A percentile compares a stretch with the other conserved stretches of the same genome.
phyloP scores from a whole-genome alignment of 1,139 yeast species.

The Sugiyamaella grinbergsii region DNA sequence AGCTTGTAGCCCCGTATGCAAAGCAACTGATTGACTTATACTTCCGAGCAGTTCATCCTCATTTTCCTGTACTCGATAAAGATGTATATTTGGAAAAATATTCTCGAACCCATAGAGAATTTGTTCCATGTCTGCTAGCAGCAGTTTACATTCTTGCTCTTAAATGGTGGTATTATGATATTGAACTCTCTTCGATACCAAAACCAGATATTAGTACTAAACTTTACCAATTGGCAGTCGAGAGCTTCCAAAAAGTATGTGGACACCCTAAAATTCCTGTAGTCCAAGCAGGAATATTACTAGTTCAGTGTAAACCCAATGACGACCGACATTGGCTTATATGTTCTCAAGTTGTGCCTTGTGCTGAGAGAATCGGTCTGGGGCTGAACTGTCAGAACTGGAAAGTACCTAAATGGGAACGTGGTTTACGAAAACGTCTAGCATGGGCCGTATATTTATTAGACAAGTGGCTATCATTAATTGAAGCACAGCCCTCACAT shows the following conservation, averaged over 20 bases:
- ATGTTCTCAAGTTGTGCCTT: conserved; percentile 81
- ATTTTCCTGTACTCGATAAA: conserved; percentile 48
- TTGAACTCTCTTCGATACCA: conserved; percentile 36
- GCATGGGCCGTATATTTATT: conserved; percentile 94
- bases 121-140: conserved; percentile 49
- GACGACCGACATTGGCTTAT: conserved; percentile 78
- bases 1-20: conserved; percentile 49
- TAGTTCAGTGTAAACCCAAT: conserved; percentile 46
- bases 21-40: conserved; percentile 45
- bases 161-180: conserved; percentile 48
- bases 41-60: conserved; percentile 49
- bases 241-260: conserved; percentile 45
- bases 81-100: conserved; percentile 50
- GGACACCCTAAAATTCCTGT: conserved; percentile 49
- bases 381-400: conserved; percentile 84
- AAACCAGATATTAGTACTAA: conserved; percentile 42
- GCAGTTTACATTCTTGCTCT: conserved; percentile 50
- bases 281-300: conserved; percentile 49
- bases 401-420: conserved; percentile 92
- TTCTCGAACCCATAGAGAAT: conserved; percentile 50
- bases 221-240: conserved; percentile 44
- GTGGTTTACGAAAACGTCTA: conserved; percentile 75
- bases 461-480: conserved; percentile 82
- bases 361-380: conserved; percentile 83
- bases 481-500: conserved; percentile 82